These are phyloP conservation scores for Marsdenia floribunda DNA, from an alignment of 257 asterid species.

Conservation along the genomic window DNA sequence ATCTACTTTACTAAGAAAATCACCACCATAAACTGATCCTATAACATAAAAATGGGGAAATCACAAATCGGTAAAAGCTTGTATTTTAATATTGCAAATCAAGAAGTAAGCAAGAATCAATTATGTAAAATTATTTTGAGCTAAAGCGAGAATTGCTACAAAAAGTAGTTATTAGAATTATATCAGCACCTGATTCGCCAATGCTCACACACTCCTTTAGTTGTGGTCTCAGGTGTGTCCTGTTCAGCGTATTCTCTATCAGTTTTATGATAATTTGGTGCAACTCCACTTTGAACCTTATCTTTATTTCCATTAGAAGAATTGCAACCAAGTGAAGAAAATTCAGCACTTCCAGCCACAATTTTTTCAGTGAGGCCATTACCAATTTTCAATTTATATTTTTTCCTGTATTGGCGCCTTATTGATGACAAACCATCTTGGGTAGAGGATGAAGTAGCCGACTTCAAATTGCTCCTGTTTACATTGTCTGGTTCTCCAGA, in stretches of 20 bases:
- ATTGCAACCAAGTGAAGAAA: conserved; percentile 17
- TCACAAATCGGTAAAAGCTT: background rate
- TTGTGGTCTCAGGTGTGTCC: conserved; percentile 24
- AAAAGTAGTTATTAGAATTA: background rate
- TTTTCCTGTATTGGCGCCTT: conserved; percentile 65
- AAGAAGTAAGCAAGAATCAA: background rate
- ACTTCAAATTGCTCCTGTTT: conserved; percentile 24
- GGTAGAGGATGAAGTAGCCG: conserved; percentile 29
- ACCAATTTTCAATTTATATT: conserved; percentile 61
- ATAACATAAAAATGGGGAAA: background rate
- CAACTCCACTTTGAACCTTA: conserved; percentile 16
- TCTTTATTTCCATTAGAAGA: conserved; percentile 12
- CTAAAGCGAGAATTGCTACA: background rate
- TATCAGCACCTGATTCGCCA: conserved; percentile 75
- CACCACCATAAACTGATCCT: background rate
- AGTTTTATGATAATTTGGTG: conserved; percentile 16
- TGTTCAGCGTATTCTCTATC: conserved; percentile 35
- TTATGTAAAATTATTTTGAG: background rate
- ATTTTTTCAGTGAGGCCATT: conserved; percentile 29
- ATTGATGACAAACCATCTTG: conserved; percentile 64
- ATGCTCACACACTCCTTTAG: conserved; percentile 53
- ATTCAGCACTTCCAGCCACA: conserved; percentile 23
- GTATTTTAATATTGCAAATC: background rate
- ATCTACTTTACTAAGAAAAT: background rate
- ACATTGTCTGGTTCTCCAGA: conserved; percentile 23